A percentile compares a stretch with the other conserved stretches of the same genome.
These are phyloP conservation scores for Hanseniaspora sp. DNA, from an alignment of 1,139 yeast genomes.

Conservation along the genomic window DNA sequence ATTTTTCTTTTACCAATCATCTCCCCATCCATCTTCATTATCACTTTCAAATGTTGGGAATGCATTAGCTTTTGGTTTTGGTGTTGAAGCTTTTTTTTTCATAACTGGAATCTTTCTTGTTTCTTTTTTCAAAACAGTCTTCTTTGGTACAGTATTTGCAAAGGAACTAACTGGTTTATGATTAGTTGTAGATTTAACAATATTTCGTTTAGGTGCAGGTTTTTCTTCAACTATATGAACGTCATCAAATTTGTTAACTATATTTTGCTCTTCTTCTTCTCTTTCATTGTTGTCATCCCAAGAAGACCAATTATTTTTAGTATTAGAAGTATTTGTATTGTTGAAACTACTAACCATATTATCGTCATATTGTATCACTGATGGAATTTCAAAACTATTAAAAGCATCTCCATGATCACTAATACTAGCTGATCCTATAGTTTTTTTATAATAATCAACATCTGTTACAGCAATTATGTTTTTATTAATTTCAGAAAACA, in stretches of 20 bases:
- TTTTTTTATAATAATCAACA: not conserved
- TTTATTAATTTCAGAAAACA: constrained; percentile 7
- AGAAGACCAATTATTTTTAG: constrained; percentile 5
- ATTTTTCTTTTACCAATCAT: constrained; percentile 35
- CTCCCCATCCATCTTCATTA: constrained; percentile 50
- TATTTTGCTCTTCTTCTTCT: not conserved
- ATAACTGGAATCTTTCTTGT: constrained; percentile 17
- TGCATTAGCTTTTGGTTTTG: constrained; percentile 25
- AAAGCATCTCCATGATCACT: not conserved
- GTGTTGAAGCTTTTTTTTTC: constrained; percentile 16
- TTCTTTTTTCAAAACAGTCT: constrained; percentile 20
- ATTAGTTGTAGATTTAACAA: constrained; percentile 16
- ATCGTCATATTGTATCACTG: constrained; percentile 3
- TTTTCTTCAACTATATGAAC: not conserved
- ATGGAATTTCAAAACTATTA: not conserved
- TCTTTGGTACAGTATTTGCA: constrained; percentile 16
- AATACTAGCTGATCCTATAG: not conserved
- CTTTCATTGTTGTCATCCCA: constrained; percentile 7
- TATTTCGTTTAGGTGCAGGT: not conserved
- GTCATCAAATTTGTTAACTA: not conserved
- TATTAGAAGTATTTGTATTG: not conserved
- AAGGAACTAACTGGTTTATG: constrained; percentile 16
- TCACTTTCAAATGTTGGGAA: constrained; percentile 29
- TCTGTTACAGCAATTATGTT: not conserved
- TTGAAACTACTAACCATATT: not conserved